Base-by-base conservation (phyloP, 2,329 filamentous ascomycete genomes). In the Chaetomium sp. region DNA sequence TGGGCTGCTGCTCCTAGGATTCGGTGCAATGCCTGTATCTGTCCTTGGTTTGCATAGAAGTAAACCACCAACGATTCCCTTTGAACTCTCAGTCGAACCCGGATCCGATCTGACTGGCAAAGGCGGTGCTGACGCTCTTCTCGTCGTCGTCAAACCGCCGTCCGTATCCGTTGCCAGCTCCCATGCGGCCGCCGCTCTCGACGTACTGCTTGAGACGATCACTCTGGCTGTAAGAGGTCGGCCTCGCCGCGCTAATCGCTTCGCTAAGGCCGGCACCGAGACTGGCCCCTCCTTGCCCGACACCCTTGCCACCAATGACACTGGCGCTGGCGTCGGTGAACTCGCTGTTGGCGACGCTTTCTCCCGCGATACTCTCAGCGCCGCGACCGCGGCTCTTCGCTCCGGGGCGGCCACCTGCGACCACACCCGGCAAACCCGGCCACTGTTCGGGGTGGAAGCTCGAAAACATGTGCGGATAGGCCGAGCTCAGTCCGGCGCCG, bases 171-270 rank as follows among this genome's bases (percentile, higher is more conserved):
- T 88, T 91, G 68, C 85, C 82, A 31, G 82, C 83, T 53, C 87
- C 87, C 68, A 86, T 82, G 57, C 91, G 90, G 10, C 89, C 88
- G 66, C 89, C 90, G 71, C 89, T 92, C 77, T 98, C 95, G 31
- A 97, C 92, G 73, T 97, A 98, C 71, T 95, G 90, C 80, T 95
- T 96, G 67, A 99, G 84, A 56, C 95, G 92, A 75, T 99, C 95
- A 60, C 90, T 93, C 74, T 96, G 92, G 70, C 86, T 95, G 75
- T 84, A 86, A 2, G 84, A 86, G 2, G 84, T 80, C 35, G 83
- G 81, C 16, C 84, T 81, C 72, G 81, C 80, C 81, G 78, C 91
- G 81, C 83, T 93, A 86, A 86, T 86, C 23, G 83, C 83, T 63
- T 87, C 90, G 74, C 88, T 91, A 65, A 97, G 81, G n/a, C 92